Conservation (phyloP, 352 stramenopile genomes). For the Chrysophaeum taylorii region DNA sequence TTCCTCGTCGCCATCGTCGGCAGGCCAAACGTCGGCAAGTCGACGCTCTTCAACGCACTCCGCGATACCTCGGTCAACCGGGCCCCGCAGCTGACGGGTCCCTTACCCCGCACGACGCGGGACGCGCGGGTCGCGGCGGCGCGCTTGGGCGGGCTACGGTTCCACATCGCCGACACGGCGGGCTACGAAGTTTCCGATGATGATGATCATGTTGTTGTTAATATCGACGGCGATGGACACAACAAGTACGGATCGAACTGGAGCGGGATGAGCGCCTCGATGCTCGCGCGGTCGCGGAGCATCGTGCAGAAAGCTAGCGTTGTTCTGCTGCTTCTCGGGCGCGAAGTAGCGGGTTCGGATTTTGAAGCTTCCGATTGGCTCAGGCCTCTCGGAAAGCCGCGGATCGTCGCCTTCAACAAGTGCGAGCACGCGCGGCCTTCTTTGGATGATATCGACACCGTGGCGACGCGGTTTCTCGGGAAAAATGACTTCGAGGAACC, state of each 20-base stretch:
- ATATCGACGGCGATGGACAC: no score
- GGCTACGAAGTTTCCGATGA: conserved; percentile 22
- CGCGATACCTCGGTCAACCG: neutral
- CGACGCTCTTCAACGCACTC: conserved; percentile 33
- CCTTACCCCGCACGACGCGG: conserved; percentile 32
- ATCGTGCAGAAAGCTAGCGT: conserved; percentile 26
- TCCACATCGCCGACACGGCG: conserved; percentile 35
- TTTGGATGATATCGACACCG: neutral
- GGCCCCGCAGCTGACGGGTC: conserved; percentile 29
- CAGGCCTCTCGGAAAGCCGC: no score
- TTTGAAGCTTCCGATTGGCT: no score
- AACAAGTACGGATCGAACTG: no score
- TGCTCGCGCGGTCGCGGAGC: conserved; percentile 26
- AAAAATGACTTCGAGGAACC: neutral
- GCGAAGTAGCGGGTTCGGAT: no score
- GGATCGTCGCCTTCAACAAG: conserved; percentile 28
- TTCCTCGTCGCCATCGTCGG: conserved; percentile 37
- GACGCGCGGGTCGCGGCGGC: conserved; percentile 27
- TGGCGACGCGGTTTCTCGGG: neutral
- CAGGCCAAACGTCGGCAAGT: conserved; percentile 39
- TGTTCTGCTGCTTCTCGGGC: conserved; percentile 26
- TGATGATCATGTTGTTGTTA: no score
- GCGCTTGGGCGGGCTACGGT: conserved; percentile 18
- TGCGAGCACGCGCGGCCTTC: neutral
- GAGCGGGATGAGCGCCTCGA: conserved; percentile 6